These are phyloP conservation scores for Lachnellula suecica DNA, from an alignment of 2,329 filamentous ascomycete genomes.

Conservation along the genomic window DNA sequence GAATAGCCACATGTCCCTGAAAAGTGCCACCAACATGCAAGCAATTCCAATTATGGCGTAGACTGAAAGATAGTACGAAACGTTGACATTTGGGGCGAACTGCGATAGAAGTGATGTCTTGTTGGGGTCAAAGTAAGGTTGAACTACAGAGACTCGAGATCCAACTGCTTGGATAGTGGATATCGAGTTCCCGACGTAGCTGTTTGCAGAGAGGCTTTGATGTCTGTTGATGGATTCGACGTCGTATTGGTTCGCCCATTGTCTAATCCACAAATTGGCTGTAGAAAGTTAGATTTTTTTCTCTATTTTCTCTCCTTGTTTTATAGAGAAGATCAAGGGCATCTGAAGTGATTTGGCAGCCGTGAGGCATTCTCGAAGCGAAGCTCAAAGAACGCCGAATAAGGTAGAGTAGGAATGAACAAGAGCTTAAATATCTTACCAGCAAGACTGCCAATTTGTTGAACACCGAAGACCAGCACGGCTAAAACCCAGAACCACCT, in stretches of 20 bases:
- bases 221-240: constrained; percentile 16
- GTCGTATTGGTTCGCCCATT: constrained; percentile 91
- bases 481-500: constrained; percentile 84
- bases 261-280: constrained; percentile 91
- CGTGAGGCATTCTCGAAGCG: too few species aligned
- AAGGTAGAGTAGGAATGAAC: too few species aligned
- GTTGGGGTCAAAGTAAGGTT: constrained; percentile 32
- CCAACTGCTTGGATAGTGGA: constrained; percentile 26
- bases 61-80: constrained; percentile 78
- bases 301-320: too few species aligned
- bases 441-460: constrained; percentile 82
- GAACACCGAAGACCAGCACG: constrained; percentile 70
- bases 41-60: constrained; percentile 78
- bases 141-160: constrained; percentile 26
- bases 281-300: too few species aligned
- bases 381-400: too few species aligned
- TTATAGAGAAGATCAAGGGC: too few species aligned
- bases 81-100: constrained; percentile 62
- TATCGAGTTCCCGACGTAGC: constrained; percentile 29
- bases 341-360: too few species aligned
- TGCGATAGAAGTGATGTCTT: constrained; percentile 30
- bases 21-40: constrained; percentile 78
- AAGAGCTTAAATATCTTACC: too few species aligned
- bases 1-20: constrained; percentile 87
- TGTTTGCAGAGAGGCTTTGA: constrained; percentile 19